Percentiles rank a stretch among this genome's conserved stretches.
Conservation (phyloP, 2,329 filamentous ascomycete species). For the Ophiosphaerella korrae region DNA sequence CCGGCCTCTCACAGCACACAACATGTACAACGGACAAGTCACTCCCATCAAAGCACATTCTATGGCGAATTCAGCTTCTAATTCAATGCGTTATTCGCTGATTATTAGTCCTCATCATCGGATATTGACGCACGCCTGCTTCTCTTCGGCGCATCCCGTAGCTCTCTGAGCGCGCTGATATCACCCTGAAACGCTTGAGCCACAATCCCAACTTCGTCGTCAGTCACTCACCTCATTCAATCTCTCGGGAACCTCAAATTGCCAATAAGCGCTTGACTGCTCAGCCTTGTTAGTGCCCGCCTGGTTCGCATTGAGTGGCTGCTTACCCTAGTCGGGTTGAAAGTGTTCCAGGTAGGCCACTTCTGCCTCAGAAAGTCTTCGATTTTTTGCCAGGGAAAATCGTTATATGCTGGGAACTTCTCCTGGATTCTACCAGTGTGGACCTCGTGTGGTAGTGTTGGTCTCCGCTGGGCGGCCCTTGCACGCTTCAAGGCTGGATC, state of each 20-base stretch:
- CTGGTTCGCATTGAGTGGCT: neutral
- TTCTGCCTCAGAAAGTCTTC: conserved; percentile 14
- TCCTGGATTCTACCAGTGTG: conserved; percentile 12
- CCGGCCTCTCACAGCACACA: neutral
- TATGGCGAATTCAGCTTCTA: too few relatives aligned
- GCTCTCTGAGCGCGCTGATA: conserved; percentile 10
- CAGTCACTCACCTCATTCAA: conserved; percentile 15
- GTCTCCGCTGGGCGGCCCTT: conserved; percentile 9
- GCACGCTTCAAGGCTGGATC: conserved; percentile 6
- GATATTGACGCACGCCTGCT: conserved; percentile 4
- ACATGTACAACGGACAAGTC: too few relatives aligned
- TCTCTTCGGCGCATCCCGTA: conserved; percentile 7
- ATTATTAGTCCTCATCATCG: neutral
- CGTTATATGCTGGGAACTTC: conserved; percentile 16
- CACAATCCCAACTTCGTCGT: neutral
- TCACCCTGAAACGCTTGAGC: conserved; percentile 14
- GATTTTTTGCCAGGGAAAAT: conserved; percentile 22
- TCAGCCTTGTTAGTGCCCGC: neutral
- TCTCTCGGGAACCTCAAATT: conserved; percentile 18
- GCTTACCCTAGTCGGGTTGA: conserved; percentile 12
- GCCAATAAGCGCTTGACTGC: conserved; percentile 16
- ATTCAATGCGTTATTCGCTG: neutral
- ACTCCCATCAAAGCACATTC: too few relatives aligned
- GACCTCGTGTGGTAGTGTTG: conserved; percentile 5
- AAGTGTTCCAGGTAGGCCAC: conserved; percentile 16